Conservation (phyloP, 148 eudicot genomes). For the Oxyria digyna region DNA sequence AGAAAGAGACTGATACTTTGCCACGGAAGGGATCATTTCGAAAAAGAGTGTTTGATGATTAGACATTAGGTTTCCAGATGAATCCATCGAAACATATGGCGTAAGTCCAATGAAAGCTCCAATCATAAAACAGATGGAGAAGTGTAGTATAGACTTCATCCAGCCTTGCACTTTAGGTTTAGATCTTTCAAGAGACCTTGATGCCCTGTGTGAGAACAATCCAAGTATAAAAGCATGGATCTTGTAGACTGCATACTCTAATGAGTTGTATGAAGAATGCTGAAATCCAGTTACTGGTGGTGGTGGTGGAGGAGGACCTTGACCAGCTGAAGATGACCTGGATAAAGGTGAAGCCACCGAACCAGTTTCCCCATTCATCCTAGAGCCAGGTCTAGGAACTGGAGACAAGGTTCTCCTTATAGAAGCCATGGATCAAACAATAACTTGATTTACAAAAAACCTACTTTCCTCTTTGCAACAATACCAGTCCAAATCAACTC, state of each 20-base stretch:
- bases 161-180: slow-evolving; percentile 50
- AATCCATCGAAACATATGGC: slow-evolving; percentile 38
- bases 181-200: slow-evolving; percentile 48
- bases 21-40: slow-evolving; percentile 29
- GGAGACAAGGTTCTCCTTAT: slow-evolving; percentile 74
- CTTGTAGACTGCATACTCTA: slow-evolving; percentile 47
- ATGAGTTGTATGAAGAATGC: slow-evolving; percentile 27
- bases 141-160: slow-evolving; percentile 49
- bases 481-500: background rate
- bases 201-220: slow-evolving; percentile 44
- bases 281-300: slow-evolving; percentile 22
- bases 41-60: slow-evolving; percentile 35
- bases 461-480: background rate
- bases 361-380: slow-evolving; percentile 45
- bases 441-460: background rate
- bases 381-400: slow-evolving; percentile 45
- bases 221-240: slow-evolving; percentile 39
- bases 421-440: slow-evolving; percentile 39
- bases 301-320: slow-evolving; percentile 19
- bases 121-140: slow-evolving; percentile 37
- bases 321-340: slow-evolving; percentile 46
- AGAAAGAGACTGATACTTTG: slow-evolving; percentile 16
- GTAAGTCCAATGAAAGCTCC: slow-evolving; percentile 67
- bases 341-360: slow-evolving; percentile 66
- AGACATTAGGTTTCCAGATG: slow-evolving; percentile 32